A percentile compares a stretch with the other conserved stretches of the same genome.
These are phyloP conservation scores for Hansenula sp. DNA, from an alignment of 1,139 yeast genomes.

Conservation along the genomic window DNA sequence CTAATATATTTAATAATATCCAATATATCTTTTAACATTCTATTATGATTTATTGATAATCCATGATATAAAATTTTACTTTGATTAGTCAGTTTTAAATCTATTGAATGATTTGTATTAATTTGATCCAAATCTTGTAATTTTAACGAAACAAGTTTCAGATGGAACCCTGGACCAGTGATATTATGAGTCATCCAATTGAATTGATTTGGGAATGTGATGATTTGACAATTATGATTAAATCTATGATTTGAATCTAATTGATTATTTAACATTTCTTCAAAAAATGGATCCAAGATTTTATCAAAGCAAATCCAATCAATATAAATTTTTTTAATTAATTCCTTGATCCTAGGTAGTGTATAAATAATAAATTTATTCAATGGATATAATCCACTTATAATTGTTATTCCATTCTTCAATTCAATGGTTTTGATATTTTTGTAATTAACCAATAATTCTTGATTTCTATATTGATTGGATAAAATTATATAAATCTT, in stretches of 20 bases:
- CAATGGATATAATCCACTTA: neutral
- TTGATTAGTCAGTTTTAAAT: no score
- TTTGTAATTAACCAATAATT: neutral
- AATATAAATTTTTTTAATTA: neutral
- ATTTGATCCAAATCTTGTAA: neutral
- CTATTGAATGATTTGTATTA: no score
- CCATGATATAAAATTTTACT: no score
- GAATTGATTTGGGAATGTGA: no score
- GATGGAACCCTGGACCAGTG: neutral
- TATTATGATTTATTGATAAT: neutral
- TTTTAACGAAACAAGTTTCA: neutral
- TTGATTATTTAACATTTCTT: no score
- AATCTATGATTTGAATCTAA: no score
- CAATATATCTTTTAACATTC: neutral
- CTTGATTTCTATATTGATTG: neutral
- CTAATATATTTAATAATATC: neutral
- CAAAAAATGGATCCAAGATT: neutral
- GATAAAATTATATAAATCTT: conserved; percentile 4
- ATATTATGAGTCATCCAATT: no score
- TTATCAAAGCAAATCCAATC: neutral
- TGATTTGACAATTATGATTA: no score
- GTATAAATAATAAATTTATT: neutral
- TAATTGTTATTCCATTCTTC: neutral
- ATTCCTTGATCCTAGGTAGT: neutral
- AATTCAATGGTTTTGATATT: neutral